Evolutionary conservation across 139 green algal species (phyloP).

Genomic region (Chlamydomonas asymmetrica): DNA sequence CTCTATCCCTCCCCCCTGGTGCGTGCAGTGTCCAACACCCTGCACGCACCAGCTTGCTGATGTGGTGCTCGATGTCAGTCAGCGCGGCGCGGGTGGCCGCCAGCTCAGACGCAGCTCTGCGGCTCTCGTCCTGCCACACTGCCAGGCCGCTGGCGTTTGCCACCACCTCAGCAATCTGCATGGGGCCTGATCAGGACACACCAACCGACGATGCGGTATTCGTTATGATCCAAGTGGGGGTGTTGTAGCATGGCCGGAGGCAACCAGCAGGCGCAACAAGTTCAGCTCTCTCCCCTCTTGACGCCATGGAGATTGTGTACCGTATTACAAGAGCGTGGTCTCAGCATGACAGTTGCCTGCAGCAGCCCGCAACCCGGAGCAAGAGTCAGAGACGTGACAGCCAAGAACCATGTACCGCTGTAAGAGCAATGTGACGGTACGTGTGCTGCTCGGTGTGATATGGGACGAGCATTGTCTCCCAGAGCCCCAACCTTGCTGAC

Average conservation of each 20-base stretch:
- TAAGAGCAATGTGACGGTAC: not conserved
- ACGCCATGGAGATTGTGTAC: not conserved
- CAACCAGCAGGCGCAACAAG: not conserved
- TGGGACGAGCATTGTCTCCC: no score
- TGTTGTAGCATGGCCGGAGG: not conserved
- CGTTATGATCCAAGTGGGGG: not conserved
- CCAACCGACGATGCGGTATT: not conserved
- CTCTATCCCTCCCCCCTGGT: not conserved
- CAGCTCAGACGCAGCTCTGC: slow-evolving; percentile 39
- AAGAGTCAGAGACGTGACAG: not conserved
- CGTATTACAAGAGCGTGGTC: no score
- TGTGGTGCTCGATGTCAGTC: slow-evolving; percentile 22
- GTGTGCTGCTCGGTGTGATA: no score
- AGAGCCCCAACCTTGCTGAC: no score
- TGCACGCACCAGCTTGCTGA: slow-evolving; percentile 22
- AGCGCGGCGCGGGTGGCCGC: slow-evolving; percentile 31
- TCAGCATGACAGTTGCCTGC: not conserved
- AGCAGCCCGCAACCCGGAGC: not conserved
- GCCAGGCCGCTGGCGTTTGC: slow-evolving; percentile 46
- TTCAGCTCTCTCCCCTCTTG: not conserved
- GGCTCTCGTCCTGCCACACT: slow-evolving; percentile 44
- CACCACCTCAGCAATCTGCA: slow-evolving; percentile 36
- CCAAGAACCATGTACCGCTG: not conserved
- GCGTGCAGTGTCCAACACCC: not conserved
- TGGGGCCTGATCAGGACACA: no score